Evolutionary conservation across 177 flowering plant genomes (phyloP).

Genomic region (Tripterygium wilfordii): DNA sequence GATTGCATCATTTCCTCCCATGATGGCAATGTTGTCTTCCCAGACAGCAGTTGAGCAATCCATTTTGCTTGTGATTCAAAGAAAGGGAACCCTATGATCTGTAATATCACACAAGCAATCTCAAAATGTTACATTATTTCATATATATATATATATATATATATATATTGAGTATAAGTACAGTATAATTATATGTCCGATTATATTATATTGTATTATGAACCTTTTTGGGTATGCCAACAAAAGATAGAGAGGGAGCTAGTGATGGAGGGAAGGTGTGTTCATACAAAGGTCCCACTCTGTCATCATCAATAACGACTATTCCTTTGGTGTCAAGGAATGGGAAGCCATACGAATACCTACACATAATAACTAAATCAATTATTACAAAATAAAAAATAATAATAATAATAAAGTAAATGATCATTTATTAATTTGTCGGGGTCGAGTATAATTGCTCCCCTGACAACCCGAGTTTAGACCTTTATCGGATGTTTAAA

Average conservation of each 20-base stretch:
- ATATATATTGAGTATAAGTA: no score
- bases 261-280: slow-evolving; percentile 94
- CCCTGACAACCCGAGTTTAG: no score
- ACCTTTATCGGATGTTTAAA: no score
- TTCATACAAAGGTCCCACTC: slow-evolving; percentile 91
- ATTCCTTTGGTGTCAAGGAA: slow-evolving; percentile 97
- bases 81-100: slow-evolving; percentile 87
- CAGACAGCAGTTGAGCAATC: slow-evolving; percentile 77
- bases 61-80: slow-evolving; percentile 95
- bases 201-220: no score
- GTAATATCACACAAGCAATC: slow-evolving; percentile 6
- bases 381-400: no score
- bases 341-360: slow-evolving; percentile 85
- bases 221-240: slow-evolving; percentile 90
- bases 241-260: slow-evolving; percentile 83
- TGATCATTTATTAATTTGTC: no score
- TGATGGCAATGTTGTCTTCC: slow-evolving; percentile 74
- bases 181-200: background rate
- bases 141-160: no score
- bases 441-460: no score
- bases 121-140: no score
- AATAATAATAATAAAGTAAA: no score
- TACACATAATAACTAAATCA: slow-evolving; percentile 16
- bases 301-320: slow-evolving; percentile 72
- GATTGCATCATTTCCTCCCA: slow-evolving; percentile 83